Evolutionary conservation across 2,329 filamentous ascomycete species (phyloP), one percentile per base, ranked within the genome.

Genomic region (Aspergillus sp.): DNA sequence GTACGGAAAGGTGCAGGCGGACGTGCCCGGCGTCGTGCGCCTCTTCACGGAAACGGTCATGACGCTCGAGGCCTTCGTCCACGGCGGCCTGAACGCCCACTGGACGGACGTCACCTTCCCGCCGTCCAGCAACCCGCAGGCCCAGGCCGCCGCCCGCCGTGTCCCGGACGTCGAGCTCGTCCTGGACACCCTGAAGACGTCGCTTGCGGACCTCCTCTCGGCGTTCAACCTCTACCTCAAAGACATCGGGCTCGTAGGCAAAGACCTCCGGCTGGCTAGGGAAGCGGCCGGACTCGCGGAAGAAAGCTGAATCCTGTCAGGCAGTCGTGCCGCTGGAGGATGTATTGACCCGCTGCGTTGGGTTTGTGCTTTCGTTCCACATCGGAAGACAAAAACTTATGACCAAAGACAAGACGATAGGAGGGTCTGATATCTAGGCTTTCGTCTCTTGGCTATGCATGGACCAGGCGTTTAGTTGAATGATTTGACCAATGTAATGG

Each of bases 1-100:
- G 44, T 94, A 86, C 65, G 93, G 93, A 13, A 88, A 89, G 61
- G 93, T 95, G n/a, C 88, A 95, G 59, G 80, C 85, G 41, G 89
- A 94, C 58, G 85, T 97, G 2, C 84, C 88, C 1, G 75, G 74
- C 45, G 86, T 96, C 52, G 83, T 97, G 47, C 83, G 87, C 44
- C 83, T 85, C 1, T 83, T 95, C 55, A 92, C 89, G 0, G 66
- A 69, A 42, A 85, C 88, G 0, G 85, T 91, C 51, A 80, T 76
- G 50, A 84, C 84, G 59, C 75, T 96, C 3, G 87, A 96, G 63
- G 73, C 68, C 1, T 91, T 95, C 65, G 79, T 85, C 58, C 59
- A 72, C 43, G 65, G 61, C 20, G 71, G 71, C 1, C 61, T 75
- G 11, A 78, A 83, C 1, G 71, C 84, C 3, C 89, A 94, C 70